Base-by-base conservation (phyloP, 768 basidiomycete genomes). In the Cystobasidium onofrii region DNA sequence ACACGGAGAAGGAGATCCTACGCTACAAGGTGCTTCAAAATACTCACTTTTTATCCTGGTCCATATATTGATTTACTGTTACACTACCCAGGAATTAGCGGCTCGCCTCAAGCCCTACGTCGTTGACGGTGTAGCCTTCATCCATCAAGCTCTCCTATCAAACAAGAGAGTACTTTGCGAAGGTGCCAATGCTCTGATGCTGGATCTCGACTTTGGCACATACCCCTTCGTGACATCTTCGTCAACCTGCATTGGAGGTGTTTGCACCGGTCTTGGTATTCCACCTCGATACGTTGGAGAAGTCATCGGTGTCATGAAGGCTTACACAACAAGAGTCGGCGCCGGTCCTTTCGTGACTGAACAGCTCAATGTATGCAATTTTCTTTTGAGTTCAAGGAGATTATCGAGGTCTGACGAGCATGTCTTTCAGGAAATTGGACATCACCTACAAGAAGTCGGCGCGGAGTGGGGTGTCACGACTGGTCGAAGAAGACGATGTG, bases 151-250 rank as follows among this genome's bases (percentile, higher is more conserved):
- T 7, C 83, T 98, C 71, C 83, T 85, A 1, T 81, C 86, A 15
- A 86, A 87, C 64, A 97, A 95, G 83, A 86, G 83, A 46, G 84
- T 98, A 55, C 87, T 99, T 36, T 90, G 98, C 73, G 96, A 99
- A 81, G 96, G 96, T 31, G 96, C 96, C 67, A 98, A 99, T 80
- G 96, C 96, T 1, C 84, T 98, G 74, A 96, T 99, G 96, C 88
- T 99, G 73, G 96, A 99, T 80, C 84, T 99, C 76, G 96, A 99
- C 82, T 93, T 90, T 79, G 96, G 96, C 31, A 99, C 96, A 3
- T 99, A 99, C 81, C 96, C 96, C 0, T 99, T 85, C 81, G 96
- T 99, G 75, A 99, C 96, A 0, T 95, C 92, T 12, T 94, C 92
- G 0, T 88, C 91, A 10, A 98, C 96, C 10, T 85, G 88, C 36